Base-by-base conservation (phyloP, 768 basidiomycete species). In the Hericium erinaceus region DNA sequence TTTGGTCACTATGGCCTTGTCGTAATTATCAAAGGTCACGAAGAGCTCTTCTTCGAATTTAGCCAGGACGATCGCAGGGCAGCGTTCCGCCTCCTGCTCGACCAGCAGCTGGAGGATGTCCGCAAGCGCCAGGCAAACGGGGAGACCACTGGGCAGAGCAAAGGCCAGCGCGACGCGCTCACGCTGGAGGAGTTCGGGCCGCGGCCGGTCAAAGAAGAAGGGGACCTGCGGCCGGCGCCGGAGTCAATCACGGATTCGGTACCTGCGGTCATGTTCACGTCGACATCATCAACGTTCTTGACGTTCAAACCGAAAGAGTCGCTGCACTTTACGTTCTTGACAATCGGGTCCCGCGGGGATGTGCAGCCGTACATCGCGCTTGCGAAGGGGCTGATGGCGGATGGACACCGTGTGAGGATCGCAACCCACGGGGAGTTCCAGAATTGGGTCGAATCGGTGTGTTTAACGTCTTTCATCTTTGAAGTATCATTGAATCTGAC, bases 341-440 rank as follows among this genome's bases (percentile, higher is more conserved):
- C 95, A 1, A 97, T 99, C 63, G 95, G 95, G 6, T 94, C 92
- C 20, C 81, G 95, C 53, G 95, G 95, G 54, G 95, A 99, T 68
- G 97, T 98, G 9, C 95, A 99, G 70, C 95, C 95, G 11, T 99
- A 98, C 68, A 98, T 99, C 64, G 87, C 97, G 2, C 77, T 99
- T 9, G 90, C 91, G 22, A 97, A 95, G 70, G 95, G 93, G 0
- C 72, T 95, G 24, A 85, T 91, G 71, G 82, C 84, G 5, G 91
- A 95, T 69, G 95, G 95, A 0, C 95, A 99, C 70, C 80, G 74
- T 44, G 87, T 85, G 58, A 84, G 84, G 62, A 98, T 99, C 60
- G 95, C 97, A 3, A 95, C 93, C 9, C 95, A 99, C 64, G 88
- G 85, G 22, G 97, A 98, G 70, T 99, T 95, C 72, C 82, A 83